phyloP scores from a whole-genome alignment of 2,329 filamentous ascomycete species.

The Fusarium domesticum region DNA sequence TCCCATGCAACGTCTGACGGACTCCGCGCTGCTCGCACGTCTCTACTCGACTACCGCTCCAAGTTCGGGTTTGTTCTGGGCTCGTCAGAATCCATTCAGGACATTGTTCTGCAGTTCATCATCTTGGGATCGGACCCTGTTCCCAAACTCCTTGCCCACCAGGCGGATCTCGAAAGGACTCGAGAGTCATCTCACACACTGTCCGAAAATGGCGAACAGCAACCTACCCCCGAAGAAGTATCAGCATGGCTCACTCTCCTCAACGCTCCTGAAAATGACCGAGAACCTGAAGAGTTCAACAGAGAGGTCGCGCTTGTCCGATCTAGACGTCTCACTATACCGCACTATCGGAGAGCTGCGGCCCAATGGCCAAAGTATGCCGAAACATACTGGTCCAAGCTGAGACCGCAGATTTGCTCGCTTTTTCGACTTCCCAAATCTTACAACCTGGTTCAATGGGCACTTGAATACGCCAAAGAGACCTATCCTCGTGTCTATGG shows the following conservation, averaged over 20 bases:
- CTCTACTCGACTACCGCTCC: slow-evolving; percentile 19
- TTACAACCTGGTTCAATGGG: slow-evolving; percentile 37
- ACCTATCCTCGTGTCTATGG: slow-evolving; percentile 29
- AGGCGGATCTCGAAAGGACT: background rate
- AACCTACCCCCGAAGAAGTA: slow-evolving; percentile 16
- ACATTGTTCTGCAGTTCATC: slow-evolving; percentile 21
- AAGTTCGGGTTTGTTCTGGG: slow-evolving; percentile 26
- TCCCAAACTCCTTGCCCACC: slow-evolving; percentile 14
- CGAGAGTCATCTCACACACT: slow-evolving; percentile 2
- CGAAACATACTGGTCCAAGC: slow-evolving; percentile 28
- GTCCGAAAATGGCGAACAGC: slow-evolving; percentile 4
- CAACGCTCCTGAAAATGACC: slow-evolving; percentile 20
- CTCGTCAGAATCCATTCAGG: slow-evolving; percentile 25
- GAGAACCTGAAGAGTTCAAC: slow-evolving; percentile 30
- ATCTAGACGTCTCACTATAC: slow-evolving; percentile 21
- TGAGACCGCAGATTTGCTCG: slow-evolving; percentile 24
- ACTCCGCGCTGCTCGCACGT: slow-evolving; percentile 18
- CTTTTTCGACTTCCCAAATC: slow-evolving; percentile 29
- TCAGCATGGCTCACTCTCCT: slow-evolving; percentile 22
- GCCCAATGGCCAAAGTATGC: slow-evolving; percentile 28
- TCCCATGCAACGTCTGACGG: slow-evolving; percentile 18
- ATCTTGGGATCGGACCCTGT: slow-evolving; percentile 18
- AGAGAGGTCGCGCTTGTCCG: slow-evolving; percentile 23
- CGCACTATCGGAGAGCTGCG: slow-evolving; percentile 29
- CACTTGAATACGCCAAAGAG: slow-evolving; percentile 34